Evolutionary conservation across 768 basidiomycete genomes (phyloP).

Genomic region (Coprinopsis cinerea): DNA sequence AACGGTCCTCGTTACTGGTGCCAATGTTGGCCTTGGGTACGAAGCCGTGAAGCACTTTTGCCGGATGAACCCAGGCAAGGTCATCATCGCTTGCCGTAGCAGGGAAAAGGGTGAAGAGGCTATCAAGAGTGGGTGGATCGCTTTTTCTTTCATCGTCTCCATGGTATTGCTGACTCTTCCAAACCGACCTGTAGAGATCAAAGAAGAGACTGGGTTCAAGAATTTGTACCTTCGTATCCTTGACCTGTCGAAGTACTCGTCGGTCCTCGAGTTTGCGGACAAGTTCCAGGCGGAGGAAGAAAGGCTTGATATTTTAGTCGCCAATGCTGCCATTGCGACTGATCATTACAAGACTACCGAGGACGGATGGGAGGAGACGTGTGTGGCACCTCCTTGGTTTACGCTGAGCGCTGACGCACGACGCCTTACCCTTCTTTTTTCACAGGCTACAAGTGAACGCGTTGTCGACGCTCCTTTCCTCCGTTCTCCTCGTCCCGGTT

Average conservation of each 20-base stretch:
- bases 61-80: slow-evolving; percentile 31
- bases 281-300: slow-evolving; percentile 25
- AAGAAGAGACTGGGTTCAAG: background rate
- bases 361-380: slow-evolving; percentile 46
- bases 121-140: slow-evolving; percentile 24
- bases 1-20: slow-evolving; percentile 43
- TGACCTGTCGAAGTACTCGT: slow-evolving; percentile 26
- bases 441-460: slow-evolving; percentile 41
- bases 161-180: background rate
- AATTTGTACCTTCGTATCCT: background rate
- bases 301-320: slow-evolving; percentile 37
- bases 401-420: background rate
- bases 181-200: background rate
- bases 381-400: background rate
- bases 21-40: slow-evolving; percentile 46
- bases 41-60: slow-evolving; percentile 43
- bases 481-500: slow-evolving; percentile 34
- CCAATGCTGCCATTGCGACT: slow-evolving; percentile 31
- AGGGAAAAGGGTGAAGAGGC: slow-evolving; percentile 28
- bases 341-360: slow-evolving; percentile 15
- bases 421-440: background rate
- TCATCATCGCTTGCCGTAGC: slow-evolving; percentile 34
- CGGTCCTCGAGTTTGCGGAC: slow-evolving; percentile 31
- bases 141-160: background rate
- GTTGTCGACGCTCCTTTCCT: slow-evolving; percentile 31